Percentiles rank a stretch among this genome's conserved stretches.
phyloP scores from a whole-genome alignment of 2,329 filamentous ascomycete species.

The Cladophialophora bantiana region DNA sequence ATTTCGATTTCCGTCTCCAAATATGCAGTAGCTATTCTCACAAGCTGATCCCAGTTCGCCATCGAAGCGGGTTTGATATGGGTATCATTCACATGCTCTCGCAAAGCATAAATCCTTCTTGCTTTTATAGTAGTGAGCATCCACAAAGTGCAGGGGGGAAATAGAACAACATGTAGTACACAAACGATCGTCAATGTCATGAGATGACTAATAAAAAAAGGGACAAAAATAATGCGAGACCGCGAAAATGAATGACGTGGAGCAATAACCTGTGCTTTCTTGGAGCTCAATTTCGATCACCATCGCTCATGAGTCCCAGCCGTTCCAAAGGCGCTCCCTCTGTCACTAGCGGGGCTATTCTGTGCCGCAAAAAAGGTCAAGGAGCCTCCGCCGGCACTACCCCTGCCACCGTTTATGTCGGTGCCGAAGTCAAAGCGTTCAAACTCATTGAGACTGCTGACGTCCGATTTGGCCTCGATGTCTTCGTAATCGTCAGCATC shows the following conservation, averaged over 20 bases:
- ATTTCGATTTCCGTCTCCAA: conserved; percentile 9
- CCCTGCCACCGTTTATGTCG: conserved; percentile 27
- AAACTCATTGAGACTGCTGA: conserved; percentile 40
- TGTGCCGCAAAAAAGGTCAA: conserved; percentile 33
- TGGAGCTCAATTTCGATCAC: conserved; percentile 21
- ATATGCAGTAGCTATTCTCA: conserved; percentile 17
- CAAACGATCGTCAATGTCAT: conserved; percentile 31
- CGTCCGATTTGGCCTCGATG: conserved; percentile 40
- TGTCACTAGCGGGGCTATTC: conserved; percentile 28
- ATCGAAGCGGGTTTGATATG: conserved; percentile 13
- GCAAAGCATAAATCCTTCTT: conserved; percentile 1
- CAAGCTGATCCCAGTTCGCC: conserved; percentile 7
- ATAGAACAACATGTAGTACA: conserved; percentile 12
- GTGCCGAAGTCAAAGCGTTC: conserved; percentile 38
- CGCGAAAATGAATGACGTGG: not conserved
- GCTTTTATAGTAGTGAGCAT: conserved; percentile 12
- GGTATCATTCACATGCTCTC: conserved; percentile 24
- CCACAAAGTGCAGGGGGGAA: conserved; percentile 11
- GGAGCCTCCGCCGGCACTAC: conserved; percentile 29
- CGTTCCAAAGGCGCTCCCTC: conserved; percentile 31
- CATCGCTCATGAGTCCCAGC: conserved; percentile 30
- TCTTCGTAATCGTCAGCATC: conserved; percentile 40
- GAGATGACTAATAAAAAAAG: conserved; percentile 15
- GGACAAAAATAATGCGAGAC: not conserved
- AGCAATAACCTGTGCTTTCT: not conserved